phyloP scores from a whole-genome alignment of 2,329 filamentous ascomycete genomes.

The Colletotrichum sp. region DNA sequence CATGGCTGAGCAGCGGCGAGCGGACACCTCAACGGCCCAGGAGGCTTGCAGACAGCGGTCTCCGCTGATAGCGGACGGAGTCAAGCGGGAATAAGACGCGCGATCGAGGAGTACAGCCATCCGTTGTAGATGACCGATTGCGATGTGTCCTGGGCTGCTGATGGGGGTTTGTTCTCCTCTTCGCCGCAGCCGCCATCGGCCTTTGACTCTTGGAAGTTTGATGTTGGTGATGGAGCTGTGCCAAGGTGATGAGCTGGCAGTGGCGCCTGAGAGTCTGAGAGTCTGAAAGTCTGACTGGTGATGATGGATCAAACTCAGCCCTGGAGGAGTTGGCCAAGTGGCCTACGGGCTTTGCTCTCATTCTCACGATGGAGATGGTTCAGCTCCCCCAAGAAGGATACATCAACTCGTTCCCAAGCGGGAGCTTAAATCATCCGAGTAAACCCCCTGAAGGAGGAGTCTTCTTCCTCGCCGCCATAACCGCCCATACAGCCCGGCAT shows the following conservation, averaged over 20 bases:
- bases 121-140: neutral
- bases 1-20: neutral
- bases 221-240: neutral
- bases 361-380: neutral
- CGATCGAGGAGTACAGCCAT: neutral
- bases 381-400: neutral
- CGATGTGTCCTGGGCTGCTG: neutral
- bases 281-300: neutral
- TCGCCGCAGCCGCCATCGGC: neutral
- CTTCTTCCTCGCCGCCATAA: neutral
- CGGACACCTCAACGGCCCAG: neutral
- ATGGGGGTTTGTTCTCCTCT: neutral
- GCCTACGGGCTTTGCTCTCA: neutral
- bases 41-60: neutral
- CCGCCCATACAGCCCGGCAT: neutral
- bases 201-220: neutral
- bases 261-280: neutral
- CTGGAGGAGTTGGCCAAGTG: neutral
- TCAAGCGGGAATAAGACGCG: neutral
- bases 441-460: neutral
- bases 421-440: neutral
- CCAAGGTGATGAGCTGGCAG: neutral
- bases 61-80: conserved; percentile 1
- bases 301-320: neutral
- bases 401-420: neutral